Conservation (phyloP, 352 stramenopile species). For the Globisporangium polare region DNA sequence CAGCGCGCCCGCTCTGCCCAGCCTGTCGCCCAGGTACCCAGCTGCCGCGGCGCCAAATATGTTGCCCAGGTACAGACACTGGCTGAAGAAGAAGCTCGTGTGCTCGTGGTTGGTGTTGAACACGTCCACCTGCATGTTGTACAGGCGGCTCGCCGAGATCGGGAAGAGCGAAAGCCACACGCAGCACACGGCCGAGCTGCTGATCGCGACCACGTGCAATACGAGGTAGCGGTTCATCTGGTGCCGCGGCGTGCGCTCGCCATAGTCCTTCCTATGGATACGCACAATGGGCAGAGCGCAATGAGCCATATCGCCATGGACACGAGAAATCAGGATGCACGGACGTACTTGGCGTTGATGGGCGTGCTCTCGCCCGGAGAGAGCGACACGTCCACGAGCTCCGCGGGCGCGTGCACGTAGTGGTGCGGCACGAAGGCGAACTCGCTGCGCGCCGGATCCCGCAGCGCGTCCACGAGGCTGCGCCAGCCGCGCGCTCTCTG, state of each 20-base stretch:
- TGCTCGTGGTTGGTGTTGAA: constrained; percentile 71
- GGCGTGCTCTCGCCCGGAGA: constrained; percentile 63
- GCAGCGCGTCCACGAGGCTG: constrained; percentile 58
- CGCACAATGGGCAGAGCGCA: not conserved
- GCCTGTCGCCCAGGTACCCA: constrained; percentile 55
- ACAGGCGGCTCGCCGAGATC: constrained; percentile 59
- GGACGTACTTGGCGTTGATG: constrained; percentile 31
- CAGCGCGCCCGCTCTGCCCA: constrained; percentile 65
- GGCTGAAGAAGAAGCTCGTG: constrained; percentile 63
- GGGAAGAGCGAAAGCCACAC: constrained; percentile 70
- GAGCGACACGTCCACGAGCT: constrained; percentile 25
- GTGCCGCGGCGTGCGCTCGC: constrained; percentile 20
- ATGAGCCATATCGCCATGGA: not conserved
- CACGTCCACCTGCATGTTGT: constrained; percentile 85
- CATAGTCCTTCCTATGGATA: constrained; percentile 14
- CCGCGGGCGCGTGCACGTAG: constrained; percentile 53
- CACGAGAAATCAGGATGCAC: not conserved
- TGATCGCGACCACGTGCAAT: constrained; percentile 51
- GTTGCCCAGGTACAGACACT: constrained; percentile 59
- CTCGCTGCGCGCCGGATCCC: constrained; percentile 64
- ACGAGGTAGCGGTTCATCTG: constrained; percentile 61
- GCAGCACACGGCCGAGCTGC: constrained; percentile 35
- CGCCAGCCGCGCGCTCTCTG: constrained; percentile 36
- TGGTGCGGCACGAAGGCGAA: constrained; percentile 83
- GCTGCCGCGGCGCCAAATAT: constrained; percentile 53